Percentiles rank a stretch among this genome's conserved stretches.
These are phyloP conservation scores for Solanum clarkiae DNA, from an alignment of 257 asterid genomes.

Conservation along the genomic window DNA sequence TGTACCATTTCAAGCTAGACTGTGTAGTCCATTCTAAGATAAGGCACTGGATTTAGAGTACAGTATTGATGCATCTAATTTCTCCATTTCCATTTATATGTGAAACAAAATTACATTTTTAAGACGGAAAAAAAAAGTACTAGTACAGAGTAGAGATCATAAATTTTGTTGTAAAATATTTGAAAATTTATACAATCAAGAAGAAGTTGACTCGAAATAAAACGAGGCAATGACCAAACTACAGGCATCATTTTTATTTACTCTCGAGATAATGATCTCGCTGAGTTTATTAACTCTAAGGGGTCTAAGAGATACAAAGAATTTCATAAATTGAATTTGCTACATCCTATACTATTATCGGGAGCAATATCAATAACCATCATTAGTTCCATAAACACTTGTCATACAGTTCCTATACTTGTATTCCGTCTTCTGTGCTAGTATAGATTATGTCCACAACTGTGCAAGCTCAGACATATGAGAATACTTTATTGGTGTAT, in stretches of 20 bases:
- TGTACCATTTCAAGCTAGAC: not conserved
- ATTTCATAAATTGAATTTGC: not conserved
- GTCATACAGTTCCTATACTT: not conserved
- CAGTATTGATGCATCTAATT: not conserved
- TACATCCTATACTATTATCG: not conserved
- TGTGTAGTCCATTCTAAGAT: no score
- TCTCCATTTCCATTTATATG: not conserved
- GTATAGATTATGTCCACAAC: not conserved
- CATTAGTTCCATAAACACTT: not conserved
- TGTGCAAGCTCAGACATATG: not conserved
- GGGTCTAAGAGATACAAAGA: not conserved
- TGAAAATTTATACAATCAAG: not conserved
- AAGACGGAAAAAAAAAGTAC: not conserved
- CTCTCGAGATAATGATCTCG: not conserved
- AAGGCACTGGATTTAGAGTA: not conserved
- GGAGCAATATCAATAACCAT: not conserved
- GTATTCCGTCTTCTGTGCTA: not conserved
- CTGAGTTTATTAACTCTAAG: not conserved
- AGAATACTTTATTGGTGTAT: conserved; percentile 5
- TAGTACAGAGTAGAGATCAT: not conserved
- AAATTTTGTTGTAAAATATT: not conserved
- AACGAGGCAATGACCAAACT: not conserved
- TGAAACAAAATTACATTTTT: not conserved
- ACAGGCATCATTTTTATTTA: not conserved
- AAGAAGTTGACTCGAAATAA: not conserved